Percentiles rank a stretch among this genome's conserved stretches.
Evolutionary conservation across 2,329 filamentous ascomycete species (phyloP).

Genomic region (Gyromitra esculenta): DNA sequence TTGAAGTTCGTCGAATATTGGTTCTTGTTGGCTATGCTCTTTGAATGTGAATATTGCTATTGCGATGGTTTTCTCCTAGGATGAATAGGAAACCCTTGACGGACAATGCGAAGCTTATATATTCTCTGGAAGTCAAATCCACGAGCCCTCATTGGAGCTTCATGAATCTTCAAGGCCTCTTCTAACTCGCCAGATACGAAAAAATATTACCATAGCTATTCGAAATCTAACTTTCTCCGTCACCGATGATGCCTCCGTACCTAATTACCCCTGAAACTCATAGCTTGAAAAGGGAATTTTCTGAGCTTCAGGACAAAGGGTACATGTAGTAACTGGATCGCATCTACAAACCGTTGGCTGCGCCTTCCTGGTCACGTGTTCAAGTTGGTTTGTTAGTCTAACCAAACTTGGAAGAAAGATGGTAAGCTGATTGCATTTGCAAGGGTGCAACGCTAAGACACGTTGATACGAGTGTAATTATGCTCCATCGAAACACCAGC

Average conservation of each 20-base stretch:
- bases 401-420: constrained; percentile 20
- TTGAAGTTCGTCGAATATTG: background rate
- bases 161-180: background rate
- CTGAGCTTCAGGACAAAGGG: too few relatives aligned
- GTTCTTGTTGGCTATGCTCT: background rate
- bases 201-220: background rate
- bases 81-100: background rate
- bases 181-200: background rate
- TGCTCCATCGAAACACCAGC: background rate
- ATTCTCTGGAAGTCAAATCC: background rate
- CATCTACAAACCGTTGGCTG: background rate
- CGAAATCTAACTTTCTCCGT: too few relatives aligned
- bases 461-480: background rate
- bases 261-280: background rate
- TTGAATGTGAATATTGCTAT: background rate
- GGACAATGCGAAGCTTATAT: constrained; percentile 6
- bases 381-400: background rate
- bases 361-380: background rate
- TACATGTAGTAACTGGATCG: background rate
- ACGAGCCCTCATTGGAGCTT: background rate
- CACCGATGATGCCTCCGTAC: background rate
- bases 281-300: background rate
- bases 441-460: constrained; percentile 2
- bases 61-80: background rate
- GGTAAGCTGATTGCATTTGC: constrained; percentile 35